phyloP scores from a whole-genome alignment of 2,329 filamentous ascomycete species.

The Ilyonectria mors-panacis region DNA sequence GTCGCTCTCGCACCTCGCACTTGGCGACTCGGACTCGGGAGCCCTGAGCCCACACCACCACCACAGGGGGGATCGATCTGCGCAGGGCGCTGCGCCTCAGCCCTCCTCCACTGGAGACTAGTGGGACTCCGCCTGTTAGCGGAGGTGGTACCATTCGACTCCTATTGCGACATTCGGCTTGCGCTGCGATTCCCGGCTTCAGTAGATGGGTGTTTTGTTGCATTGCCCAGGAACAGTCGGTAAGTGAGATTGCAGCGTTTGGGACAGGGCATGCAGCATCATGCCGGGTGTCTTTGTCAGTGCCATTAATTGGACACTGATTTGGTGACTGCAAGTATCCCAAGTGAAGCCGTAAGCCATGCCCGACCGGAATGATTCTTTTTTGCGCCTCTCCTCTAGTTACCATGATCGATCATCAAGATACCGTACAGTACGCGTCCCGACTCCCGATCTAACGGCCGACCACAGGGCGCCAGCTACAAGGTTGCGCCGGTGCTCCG shows the following conservation, averaged over 20 bases:
- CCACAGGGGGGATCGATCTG: neutral
- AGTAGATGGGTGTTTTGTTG: too few relatives aligned
- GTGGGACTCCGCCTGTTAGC: conserved; percentile 24
- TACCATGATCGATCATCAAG: too few relatives aligned
- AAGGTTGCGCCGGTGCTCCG: conserved; percentile 5
- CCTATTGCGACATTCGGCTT: too few relatives aligned
- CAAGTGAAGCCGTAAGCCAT: too few relatives aligned
- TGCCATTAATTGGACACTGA: too few relatives aligned
- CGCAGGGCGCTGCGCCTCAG: neutral
- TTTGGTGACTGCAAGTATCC: too few relatives aligned
- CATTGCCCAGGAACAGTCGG: neutral
- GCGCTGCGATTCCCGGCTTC: too few relatives aligned
- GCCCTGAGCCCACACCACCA: neutral
- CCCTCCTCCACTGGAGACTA: neutral
- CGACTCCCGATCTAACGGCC: too few relatives aligned
- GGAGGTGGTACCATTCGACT: neutral
- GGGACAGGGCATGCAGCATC: too few relatives aligned
- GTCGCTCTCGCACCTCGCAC: conserved; percentile 21
- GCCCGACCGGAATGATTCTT: too few relatives aligned
- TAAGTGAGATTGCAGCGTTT: too few relatives aligned
- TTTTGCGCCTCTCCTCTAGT: neutral
- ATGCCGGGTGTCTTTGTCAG: too few relatives aligned
- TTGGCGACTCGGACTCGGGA: conserved; percentile 22
- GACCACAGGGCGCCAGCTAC: neutral
- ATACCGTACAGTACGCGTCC: neutral